Base-by-base conservation (phyloP, 495 filamentous ascomycete genomes). In the Amniculicola lignicola region DNA sequence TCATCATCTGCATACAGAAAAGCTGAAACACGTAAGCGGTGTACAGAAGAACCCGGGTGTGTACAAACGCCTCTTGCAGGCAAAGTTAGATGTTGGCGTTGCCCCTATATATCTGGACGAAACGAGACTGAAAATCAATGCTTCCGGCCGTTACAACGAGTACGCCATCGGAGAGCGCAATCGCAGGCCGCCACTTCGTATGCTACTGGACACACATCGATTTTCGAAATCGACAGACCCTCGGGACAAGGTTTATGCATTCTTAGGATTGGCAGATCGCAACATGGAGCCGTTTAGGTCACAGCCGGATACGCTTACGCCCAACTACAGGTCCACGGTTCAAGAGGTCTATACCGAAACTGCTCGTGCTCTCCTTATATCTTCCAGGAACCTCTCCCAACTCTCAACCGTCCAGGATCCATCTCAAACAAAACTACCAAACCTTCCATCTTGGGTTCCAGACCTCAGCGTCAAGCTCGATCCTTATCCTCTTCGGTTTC, bases 361-460 rank as follows among this genome's bases (percentile, higher is more conserved):
- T 3, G 44, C 54, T 1, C 37, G 52, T 18, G 47, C 39, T 14
- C 28, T 62, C 14, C 12, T 62, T 14, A 40, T 42, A 21, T 50
- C 51, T 16, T 51, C 43, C 21, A 22, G 33, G 25, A 43, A 51
- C 23, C 37, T 63, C 1, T 42, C 29, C 24, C 21, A 48, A 5
- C 47, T 63, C 12, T 53, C 40, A 11, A 53, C 57, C 24, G 48
- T 53, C 3, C 44, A 63, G 38, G 54, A 58, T 48, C 46, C 28
- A 1, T 53, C 53, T 40, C 53, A 15, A 18, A 63, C 54, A 9
- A 31, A 22, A 16, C 53, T 63, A 1, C 47, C 49, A 4, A 44
- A 49, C 24, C 48, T 63, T n/a, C 59, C 59, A n/a, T 57, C 54
- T 15, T 63, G 59, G 59, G 59, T 63, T 3, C 59, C 59, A 14